Percentiles rank a stretch among this genome's conserved stretches.
Evolutionary conservation across 164 flowering plant genomes (phyloP).

Genomic region (Berberis thunbergii): DNA sequence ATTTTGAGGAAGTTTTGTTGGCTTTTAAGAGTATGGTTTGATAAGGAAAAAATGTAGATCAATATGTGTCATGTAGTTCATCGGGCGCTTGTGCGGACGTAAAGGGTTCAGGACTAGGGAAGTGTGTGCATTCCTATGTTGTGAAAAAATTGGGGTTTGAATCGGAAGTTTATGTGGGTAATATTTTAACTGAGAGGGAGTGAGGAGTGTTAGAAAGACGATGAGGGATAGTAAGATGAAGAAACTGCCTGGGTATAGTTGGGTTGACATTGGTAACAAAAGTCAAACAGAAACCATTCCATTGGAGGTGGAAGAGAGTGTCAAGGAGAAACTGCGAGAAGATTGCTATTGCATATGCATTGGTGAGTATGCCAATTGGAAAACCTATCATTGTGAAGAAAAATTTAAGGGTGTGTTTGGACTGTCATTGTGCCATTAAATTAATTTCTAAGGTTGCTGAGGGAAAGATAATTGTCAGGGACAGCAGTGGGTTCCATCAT

Average conservation of each 20-base stretch:
- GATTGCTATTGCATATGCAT: slow-evolving; percentile 48
- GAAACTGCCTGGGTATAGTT: slow-evolving; percentile 54
- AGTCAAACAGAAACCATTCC: slow-evolving; percentile 28
- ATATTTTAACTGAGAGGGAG: slow-evolving; percentile 46
- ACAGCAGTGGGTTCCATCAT: slow-evolving; percentile 46
- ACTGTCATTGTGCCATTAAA: slow-evolving; percentile 49
- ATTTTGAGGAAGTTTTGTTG: slow-evolving; percentile 29
- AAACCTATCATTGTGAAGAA: slow-evolving; percentile 50
- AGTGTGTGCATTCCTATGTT: slow-evolving; percentile 29
- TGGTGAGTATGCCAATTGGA: slow-evolving; percentile 33
- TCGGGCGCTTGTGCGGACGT: slow-evolving; percentile 36
- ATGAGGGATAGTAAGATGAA: slow-evolving; percentile 37
- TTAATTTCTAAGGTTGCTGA: slow-evolving; percentile 35
- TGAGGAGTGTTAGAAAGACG: slow-evolving; percentile 33
- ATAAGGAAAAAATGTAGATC: slow-evolving; percentile 24
- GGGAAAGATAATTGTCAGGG: slow-evolving; percentile 41
- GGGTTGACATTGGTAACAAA: slow-evolving; percentile 43
- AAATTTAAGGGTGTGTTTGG: slow-evolving; percentile 37
- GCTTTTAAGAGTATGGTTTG: slow-evolving; percentile 32
- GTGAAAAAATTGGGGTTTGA: slow-evolving; percentile 33
- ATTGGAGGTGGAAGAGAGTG: slow-evolving; percentile 25
- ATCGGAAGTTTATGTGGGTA: slow-evolving; percentile 25
- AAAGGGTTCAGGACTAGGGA: slow-evolving; percentile 24
- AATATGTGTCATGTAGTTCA: slow-evolving; percentile 29
- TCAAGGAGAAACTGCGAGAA: slow-evolving; percentile 44